phyloP scores from a whole-genome alignment of 2,329 filamentous ascomycete genomes.

The Colletotrichum scovillei region DNA sequence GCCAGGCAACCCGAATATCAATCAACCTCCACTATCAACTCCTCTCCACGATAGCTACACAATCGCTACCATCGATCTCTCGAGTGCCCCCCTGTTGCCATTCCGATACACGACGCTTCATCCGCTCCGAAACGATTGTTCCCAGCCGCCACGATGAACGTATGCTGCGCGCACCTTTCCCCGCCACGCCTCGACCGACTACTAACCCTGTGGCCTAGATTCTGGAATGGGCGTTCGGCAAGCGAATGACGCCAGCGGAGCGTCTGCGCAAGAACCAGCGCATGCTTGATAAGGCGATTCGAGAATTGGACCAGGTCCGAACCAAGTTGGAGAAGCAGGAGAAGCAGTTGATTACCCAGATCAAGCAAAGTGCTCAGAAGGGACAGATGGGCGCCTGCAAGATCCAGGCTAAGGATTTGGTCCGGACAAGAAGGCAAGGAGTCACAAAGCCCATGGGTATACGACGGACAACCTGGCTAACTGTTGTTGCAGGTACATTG shows the following conservation, averaged over 20 bases:
- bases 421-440: constrained; percentile 82
- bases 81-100: neutral
- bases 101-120: neutral
- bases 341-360: constrained; percentile 94
- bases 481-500: constrained; percentile 75
- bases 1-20: constrained; percentile 23
- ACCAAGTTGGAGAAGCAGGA: constrained; percentile 98
- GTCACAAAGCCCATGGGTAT: neutral
- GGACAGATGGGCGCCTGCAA: constrained; percentile 98
- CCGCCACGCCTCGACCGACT: constrained; percentile 10
- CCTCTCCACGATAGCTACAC: constrained; percentile 15
- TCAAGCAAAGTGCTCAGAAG: constrained; percentile 98
- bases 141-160: constrained; percentile 63
- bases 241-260: constrained; percentile 97
- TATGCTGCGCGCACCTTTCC: constrained; percentile 46
- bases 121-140: neutral
- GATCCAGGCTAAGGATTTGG: constrained; percentile 97
- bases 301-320: constrained; percentile 93
- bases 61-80: constrained; percentile 6
- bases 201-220: constrained; percentile 68
- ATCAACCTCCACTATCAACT: constrained; percentile 25
- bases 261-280: constrained; percentile 93
- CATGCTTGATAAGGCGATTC: constrained; percentile 95
- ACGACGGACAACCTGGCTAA: neutral
- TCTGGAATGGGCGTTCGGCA: constrained; percentile 98